Evolutionary conservation across 176 grass and related monocot genomes (phyloP), one percentile per base, ranked within the genome.

Genomic region (Alopecurus myosuroides): DNA sequence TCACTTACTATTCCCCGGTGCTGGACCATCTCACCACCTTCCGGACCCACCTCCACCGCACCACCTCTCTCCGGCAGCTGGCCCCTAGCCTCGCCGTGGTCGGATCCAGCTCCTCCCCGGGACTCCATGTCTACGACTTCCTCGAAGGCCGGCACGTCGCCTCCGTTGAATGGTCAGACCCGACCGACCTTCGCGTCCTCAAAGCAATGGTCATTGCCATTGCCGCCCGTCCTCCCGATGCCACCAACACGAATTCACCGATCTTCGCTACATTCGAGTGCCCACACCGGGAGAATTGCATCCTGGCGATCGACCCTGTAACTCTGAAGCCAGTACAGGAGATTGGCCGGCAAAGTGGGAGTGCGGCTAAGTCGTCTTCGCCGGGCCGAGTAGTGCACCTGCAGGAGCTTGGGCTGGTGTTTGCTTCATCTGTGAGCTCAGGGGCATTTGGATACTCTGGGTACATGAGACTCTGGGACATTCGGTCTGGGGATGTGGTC

Each of bases 371-470:
- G 89, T 88, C 91, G 0, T 87, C 91, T 7, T 78, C 81, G 15
- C 89, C 93, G 12, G 79, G 58, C 44, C 84, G 83, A 76, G 50
- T 98, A 45, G 88, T 87, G 81, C 89, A 98, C 87, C 76, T 95
- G 80, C 88, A 66, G 6, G 80, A 85, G 68, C 83, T 86, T 51
- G 97, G 91, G 56, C 63, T 93, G 9, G 70, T 98, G 28, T 95
- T 95, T 83, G 89, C 80, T 17, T 76, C 93, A 41, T 91, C 79
- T 20, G 91, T 98, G 49, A 91, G 77, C 75, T 61, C 87, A 2
- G 97, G 97, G n/a, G 84, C 97, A 25, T 98, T 98, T 74, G 97
- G 97, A 26, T 95, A 94, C 78, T 95, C 97, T 29, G 97, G 97
- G 1, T 98, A 95, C 78, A 98, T 98, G 93, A 88, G 91, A 70